These are phyloP conservation scores for Yarrowia porcina DNA, from an alignment of 805 yeast species.

Conservation along the genomic window DNA sequence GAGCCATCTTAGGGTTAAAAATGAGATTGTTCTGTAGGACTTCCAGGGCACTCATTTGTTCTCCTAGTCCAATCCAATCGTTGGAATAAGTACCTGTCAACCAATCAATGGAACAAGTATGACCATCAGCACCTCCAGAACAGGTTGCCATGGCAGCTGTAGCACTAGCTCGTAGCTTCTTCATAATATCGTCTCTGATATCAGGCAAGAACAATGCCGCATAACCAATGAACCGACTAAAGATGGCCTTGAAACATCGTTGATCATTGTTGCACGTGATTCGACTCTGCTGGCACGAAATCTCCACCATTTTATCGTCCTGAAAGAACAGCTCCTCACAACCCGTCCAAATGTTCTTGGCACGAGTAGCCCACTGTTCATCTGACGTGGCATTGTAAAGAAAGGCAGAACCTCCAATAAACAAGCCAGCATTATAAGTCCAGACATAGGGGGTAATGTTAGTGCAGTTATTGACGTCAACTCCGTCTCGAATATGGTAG, in stretches of 20 bases:
- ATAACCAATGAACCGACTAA: constrained; percentile 61
- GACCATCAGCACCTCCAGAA: constrained; percentile 75
- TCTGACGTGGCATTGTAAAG: constrained; percentile 62
- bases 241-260: constrained; percentile 69
- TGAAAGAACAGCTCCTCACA: constrained; percentile 49
- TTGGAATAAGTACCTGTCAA: constrained; percentile 34
- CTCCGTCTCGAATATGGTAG: constrained; percentile 65
- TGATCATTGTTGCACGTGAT: constrained; percentile 65
- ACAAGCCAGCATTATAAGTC: constrained; percentile 71
- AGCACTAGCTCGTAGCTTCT: constrained; percentile 52
- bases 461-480: constrained; percentile 51
- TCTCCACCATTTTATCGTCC: constrained; percentile 58
- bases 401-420: constrained; percentile 67
- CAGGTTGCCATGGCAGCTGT: constrained; percentile 74
- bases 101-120: constrained; percentile 83
- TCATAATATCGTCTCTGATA: constrained; percentile 47
- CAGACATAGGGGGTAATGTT: constrained; percentile 54
- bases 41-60: constrained; percentile 77
- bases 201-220: constrained; percentile 61
- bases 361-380: constrained; percentile 55
- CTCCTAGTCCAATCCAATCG: constrained; percentile 78
- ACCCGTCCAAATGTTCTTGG: constrained; percentile 46
- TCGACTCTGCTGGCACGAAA: constrained; percentile 59
- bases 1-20: constrained; percentile 36
- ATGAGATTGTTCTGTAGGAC: constrained; percentile 49